Conservation (phyloP, 2,329 filamentous ascomycete genomes). For the Sporothrix inflata region DNA sequence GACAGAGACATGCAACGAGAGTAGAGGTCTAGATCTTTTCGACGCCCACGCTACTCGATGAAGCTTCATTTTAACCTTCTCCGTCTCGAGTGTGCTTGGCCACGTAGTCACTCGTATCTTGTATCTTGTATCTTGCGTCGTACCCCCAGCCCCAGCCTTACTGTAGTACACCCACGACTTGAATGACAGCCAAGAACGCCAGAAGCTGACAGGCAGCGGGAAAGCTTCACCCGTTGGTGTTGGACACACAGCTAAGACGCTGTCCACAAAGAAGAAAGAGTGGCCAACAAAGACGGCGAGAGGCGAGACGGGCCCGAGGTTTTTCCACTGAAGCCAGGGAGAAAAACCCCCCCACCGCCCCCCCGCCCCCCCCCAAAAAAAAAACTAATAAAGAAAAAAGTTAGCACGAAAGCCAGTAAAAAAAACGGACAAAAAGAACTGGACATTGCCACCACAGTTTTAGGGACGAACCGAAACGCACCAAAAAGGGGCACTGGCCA, state of each 20-base stretch:
- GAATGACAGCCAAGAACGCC: not conserved
- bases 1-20: not conserved
- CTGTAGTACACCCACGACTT: not conserved
- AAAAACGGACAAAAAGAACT: not conserved
- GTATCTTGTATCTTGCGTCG: not conserved
- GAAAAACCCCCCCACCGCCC: too few relatives aligned
- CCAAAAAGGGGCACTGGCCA: not conserved
- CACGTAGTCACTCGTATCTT: not conserved
- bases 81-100: not conserved
- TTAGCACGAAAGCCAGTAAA: not conserved
- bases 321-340: constrained; percentile 6
- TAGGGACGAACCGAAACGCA: constrained; percentile 15
- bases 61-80: not conserved
- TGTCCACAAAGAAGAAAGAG: not conserved
- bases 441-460: not conserved
- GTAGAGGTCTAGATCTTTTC: constrained; percentile 9
- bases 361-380: too few relatives aligned
- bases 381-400: not conserved
- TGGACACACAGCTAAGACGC: not conserved
- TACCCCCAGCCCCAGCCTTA: not conserved
- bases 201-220: not conserved
- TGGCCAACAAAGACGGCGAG: not conserved
- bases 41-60: constrained; percentile 2
- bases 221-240: not conserved
- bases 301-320: not conserved